Evolutionary conservation across 2,329 filamentous ascomycete genomes (phyloP).

Genomic region (Fusarium sp.): DNA sequence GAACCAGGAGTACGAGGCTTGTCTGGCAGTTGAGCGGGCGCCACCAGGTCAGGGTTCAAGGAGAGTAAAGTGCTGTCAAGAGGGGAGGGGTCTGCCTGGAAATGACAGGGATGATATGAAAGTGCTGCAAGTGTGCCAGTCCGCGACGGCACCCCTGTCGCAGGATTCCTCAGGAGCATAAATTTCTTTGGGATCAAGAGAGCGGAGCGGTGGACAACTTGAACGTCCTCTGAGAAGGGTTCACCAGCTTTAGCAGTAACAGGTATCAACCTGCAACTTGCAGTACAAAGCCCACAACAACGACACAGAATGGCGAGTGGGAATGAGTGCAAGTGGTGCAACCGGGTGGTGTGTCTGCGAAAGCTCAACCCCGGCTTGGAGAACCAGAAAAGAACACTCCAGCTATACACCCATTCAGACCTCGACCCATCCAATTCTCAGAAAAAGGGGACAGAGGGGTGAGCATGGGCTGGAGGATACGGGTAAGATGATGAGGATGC

Average conservation of each 20-base stretch:
- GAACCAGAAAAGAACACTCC: slow-evolving; percentile 30
- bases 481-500: slow-evolving; percentile 15
- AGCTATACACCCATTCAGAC: slow-evolving; percentile 16
- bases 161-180: slow-evolving; percentile 35
- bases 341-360: slow-evolving; percentile 25
- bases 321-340: slow-evolving; percentile 4
- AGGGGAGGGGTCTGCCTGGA: slow-evolving; percentile 26
- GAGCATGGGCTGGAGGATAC: slow-evolving; percentile 10
- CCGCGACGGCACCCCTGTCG: slow-evolving; percentile 36
- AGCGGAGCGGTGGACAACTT: slow-evolving; percentile 37
- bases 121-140: slow-evolving; percentile 31
- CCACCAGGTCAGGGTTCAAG: slow-evolving; percentile 29
- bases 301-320: slow-evolving; percentile 14
- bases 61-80: slow-evolving; percentile 14
- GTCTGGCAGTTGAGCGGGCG: slow-evolving; percentile 40
- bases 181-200: slow-evolving; percentile 37
- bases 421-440: slow-evolving; percentile 22
- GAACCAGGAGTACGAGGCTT: slow-evolving; percentile 33
- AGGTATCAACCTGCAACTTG: slow-evolving; percentile 29
- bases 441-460: slow-evolving; percentile 31
- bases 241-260: slow-evolving; percentile 21
- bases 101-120: slow-evolving; percentile 35
- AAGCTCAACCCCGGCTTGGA: slow-evolving; percentile 26
- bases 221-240: slow-evolving; percentile 24
- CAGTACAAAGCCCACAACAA: slow-evolving; percentile 18